These are phyloP conservation scores for Russula abietina DNA, from an alignment of 768 basidiomycete genomes.

Conservation along the genomic window DNA sequence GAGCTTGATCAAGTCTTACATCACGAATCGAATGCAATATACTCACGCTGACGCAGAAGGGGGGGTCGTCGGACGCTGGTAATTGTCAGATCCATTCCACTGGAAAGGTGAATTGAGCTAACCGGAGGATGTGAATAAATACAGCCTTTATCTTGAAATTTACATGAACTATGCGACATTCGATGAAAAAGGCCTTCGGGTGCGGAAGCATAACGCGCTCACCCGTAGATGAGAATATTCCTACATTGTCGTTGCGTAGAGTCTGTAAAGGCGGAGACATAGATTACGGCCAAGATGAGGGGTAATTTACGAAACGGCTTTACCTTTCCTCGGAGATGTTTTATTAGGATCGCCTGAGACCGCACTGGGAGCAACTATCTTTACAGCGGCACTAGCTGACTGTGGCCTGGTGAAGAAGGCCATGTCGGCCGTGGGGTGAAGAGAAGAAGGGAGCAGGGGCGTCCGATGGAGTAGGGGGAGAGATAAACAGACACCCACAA, in stretches of 20 bases:
- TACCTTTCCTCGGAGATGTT: slow-evolving; percentile 44
- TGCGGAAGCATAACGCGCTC: slow-evolving; percentile 23
- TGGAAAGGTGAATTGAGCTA: slow-evolving; percentile 23
- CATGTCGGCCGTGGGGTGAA: slow-evolving; percentile 37
- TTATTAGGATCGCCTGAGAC: slow-evolving; percentile 40
- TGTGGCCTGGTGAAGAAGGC: slow-evolving; percentile 65
- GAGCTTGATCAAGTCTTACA: neutral
- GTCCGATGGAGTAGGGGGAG: neutral
- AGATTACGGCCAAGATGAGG: slow-evolving; percentile 18
- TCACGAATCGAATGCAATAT: neutral
- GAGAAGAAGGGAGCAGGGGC: neutral
- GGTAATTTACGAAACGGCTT: slow-evolving; percentile 7
- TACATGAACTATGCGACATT: slow-evolving; percentile 56
- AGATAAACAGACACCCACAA: slow-evolving; percentile 11
- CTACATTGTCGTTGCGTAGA: slow-evolving; percentile 75
- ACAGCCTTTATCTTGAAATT: slow-evolving; percentile 83
- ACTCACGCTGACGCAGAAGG: slow-evolving; percentile 24
- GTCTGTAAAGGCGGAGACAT: slow-evolving; percentile 38
- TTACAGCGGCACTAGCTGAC: slow-evolving; percentile 55
- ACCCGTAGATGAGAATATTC: slow-evolving; percentile 92
- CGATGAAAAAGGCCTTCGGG: slow-evolving; percentile 6
- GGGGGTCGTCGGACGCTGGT: slow-evolving; percentile 23
- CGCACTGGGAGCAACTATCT: slow-evolving; percentile 59
- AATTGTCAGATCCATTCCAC: neutral
- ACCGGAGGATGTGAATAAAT: slow-evolving; percentile 76